Base-by-base conservation (phyloP, 495 filamentous ascomycete species). In the Lindgomyces ingoldianus region DNA sequence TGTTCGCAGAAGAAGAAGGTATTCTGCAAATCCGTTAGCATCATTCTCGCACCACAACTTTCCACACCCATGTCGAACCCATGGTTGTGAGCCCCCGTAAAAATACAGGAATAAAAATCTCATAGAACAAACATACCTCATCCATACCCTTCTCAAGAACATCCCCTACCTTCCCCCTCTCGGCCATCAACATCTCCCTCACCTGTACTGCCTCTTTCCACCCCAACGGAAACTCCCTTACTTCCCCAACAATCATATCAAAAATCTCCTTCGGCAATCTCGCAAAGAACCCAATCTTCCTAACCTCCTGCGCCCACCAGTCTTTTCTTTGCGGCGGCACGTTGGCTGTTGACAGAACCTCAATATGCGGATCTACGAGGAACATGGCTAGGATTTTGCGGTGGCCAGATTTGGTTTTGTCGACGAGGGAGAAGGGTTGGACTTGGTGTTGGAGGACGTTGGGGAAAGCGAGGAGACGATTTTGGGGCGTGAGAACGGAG, bases 391-490 rank as follows among this genome's bases (percentile, higher is more conserved):
- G 48, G 39, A 73, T 62, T 47, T 65, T 60, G 3, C 72, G 51
- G 33, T 72, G 69, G 9, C 71, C 72, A 1, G 71, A 61, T 49
- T 63, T 67, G 1, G 61, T 65, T 16, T 60, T 53, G 57, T 73
- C 71, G 12, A 19, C 22, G 19, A 74, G 71, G 9, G 44, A 25
- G 66, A 72, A 73, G 2, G 54, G 42, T 2, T 22, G 8, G 19
- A 74, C 69, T 1, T 51, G 47, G 55, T 73, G 69, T 39, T 73
- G 67, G 39, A 71, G 47, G 27, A 57, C 57, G 53, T 72, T 74
- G 18, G 64, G 72, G 45, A 73, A 74, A 4, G 53, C 65, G 22
- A 74, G 39, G 14, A 67, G 27, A 42, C 72, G 62, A 19, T 60
- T 62, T n/a, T 50, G 12, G 18, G 53, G 52, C 25, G 65, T 68